A percentile compares a stretch with the other conserved stretches of the same genome.
phyloP scores from a whole-genome alignment of 2,329 filamentous ascomycete genomes.

The Paraconiothyrium brasiliense region DNA sequence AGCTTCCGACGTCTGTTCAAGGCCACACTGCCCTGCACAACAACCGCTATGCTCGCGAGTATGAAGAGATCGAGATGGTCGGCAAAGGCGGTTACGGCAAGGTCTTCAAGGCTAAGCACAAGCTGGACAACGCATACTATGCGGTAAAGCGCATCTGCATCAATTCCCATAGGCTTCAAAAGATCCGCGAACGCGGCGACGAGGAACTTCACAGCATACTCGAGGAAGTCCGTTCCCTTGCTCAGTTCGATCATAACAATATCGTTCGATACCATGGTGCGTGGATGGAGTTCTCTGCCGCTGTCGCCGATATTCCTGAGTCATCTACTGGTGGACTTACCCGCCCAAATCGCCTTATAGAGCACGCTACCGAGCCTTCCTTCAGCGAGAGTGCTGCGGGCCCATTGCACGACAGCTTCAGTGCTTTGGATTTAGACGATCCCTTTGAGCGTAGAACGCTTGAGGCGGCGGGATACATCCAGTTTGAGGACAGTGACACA shows the following conservation, averaged over 20 bases:
- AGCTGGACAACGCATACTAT: slow-evolving; percentile 69
- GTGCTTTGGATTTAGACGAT: slow-evolving; percentile 30
- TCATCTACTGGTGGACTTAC: slow-evolving; percentile 20
- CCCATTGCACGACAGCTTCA: slow-evolving; percentile 26
- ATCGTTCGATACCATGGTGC: slow-evolving; percentile 72
- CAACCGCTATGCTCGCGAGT: slow-evolving; percentile 46
- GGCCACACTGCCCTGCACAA: slow-evolving; percentile 42
- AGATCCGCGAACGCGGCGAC: slow-evolving; percentile 61
- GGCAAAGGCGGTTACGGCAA: slow-evolving; percentile 73
- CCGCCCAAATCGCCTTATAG: slow-evolving; percentile 35
- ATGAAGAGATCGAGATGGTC: slow-evolving; percentile 59
- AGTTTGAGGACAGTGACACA: slow-evolving; percentile 43
- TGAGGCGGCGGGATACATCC: slow-evolving; percentile 33
- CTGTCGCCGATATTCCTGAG: slow-evolving; percentile 22
- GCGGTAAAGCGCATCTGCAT: slow-evolving; percentile 73
- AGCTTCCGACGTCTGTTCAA: slow-evolving; percentile 32
- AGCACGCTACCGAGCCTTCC: slow-evolving; percentile 27
- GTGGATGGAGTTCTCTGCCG: slow-evolving; percentile 65
- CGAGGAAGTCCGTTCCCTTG: slow-evolving; percentile 69
- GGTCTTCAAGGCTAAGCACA: slow-evolving; percentile 69
- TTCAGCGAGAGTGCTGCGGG: slow-evolving; percentile 21
- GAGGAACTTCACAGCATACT: slow-evolving; percentile 66
- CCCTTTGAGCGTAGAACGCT: slow-evolving; percentile 22
- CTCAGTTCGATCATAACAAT: slow-evolving; percentile 70
- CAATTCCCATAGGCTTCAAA: slow-evolving; percentile 60